Evolutionary conservation across 1,284 basidiomycete species (phyloP), one percentile per base, ranked within the genome.

Genomic region (Rhodofomes roseus): DNA sequence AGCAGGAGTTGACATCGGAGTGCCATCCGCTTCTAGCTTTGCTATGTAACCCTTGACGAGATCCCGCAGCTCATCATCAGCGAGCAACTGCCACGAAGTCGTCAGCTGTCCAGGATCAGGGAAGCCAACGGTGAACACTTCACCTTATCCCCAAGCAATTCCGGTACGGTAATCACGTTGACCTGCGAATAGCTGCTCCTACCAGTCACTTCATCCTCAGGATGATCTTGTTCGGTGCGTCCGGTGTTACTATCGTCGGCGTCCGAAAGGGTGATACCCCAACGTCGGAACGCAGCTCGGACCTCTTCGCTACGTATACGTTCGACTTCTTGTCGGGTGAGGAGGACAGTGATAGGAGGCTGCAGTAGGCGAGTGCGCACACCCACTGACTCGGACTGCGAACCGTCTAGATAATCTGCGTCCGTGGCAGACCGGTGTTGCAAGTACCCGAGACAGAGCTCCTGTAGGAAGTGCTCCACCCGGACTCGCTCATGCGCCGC

Each of bases 401-500:
- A 62, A 67, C 68, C 52, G 43, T 27, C 44, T 25, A 29, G 37
- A 8, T 23, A n/a, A 12, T 43, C 14, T 18, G 36, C 31, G 43
- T 37, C 23, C 31, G 56, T 6, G 18, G 43, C 27, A 3, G 44
- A 8, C 14, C 18, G 20, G 23, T 55, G 34, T 25, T 46, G 58
- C 44, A 53, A 56, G 69, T 90, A 93, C 4, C 85, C 85, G 58
- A 77, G 68, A 71, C 90, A 92, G 22, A 93, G 73, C 56, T 86
- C 83, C 62, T 80, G 79, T 58, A 96, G 78, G 69, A 93, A 89
- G n/a, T 77, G 76, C 73, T 98, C 96, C 52, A 97, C 90, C 23
- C 93, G 85, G 31, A 96, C 78, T 9, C 96, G 85, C 74, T 98
- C 96, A 70, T 97, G 93, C 8, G 95, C 96, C 4, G 96, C 96